Conservation (phyloP, 768 basidiomycete species). For the Mycena haematopus region DNA sequence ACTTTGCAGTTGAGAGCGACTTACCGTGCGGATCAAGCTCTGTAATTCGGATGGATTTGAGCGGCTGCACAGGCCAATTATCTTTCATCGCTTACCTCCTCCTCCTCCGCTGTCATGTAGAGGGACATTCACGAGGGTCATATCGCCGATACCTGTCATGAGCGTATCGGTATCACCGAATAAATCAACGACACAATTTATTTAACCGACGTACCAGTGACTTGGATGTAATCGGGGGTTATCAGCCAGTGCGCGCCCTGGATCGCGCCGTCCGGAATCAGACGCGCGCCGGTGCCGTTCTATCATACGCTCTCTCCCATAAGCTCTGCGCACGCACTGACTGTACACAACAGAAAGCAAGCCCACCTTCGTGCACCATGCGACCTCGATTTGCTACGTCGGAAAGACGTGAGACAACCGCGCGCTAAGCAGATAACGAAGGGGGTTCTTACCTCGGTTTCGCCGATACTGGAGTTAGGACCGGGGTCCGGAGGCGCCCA, state of each 20-base stretch:
- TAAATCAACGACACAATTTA: conserved; percentile 24
- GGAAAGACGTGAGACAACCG: not conserved
- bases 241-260: conserved; percentile 70
- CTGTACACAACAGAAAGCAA: too few relatives aligned
- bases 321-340: not conserved
- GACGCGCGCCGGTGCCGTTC: conserved; percentile 64
- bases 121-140: conserved; percentile 71
- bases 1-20: not conserved
- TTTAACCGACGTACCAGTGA: conserved; percentile 53
- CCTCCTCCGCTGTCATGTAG: conserved; percentile 61
- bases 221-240: conserved; percentile 78
- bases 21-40: conserved; percentile 74
- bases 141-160: conserved; percentile 61
- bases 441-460: conserved; percentile 57
- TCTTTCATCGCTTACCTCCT: conserved; percentile 41
- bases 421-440: conserved; percentile 4
- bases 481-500: conserved; percentile 55
- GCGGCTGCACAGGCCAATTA: not conserved
- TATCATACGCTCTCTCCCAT: conserved; percentile 32
- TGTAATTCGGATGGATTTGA: not conserved
- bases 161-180: conserved; percentile 28
- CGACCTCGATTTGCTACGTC: conserved; percentile 49
- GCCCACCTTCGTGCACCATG: conserved; percentile 49
- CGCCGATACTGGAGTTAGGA: conserved; percentile 58
- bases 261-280: conserved; percentile 78